Evolutionary conservation across 176 grass and related monocot genomes (phyloP).

Genomic region (Oryza glumipatula): DNA sequence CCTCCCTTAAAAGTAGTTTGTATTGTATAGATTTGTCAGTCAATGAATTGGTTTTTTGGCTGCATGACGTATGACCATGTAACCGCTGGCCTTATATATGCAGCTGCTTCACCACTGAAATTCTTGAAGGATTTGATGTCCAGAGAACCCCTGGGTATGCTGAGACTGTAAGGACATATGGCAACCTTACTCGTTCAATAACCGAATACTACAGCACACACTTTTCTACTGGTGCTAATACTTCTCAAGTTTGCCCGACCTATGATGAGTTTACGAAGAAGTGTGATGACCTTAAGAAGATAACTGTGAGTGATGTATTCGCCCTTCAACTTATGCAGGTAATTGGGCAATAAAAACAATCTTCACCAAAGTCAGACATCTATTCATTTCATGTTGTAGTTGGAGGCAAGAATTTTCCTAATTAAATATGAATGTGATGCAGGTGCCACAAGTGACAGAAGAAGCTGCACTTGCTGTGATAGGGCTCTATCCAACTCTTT

Average conservation of each 20-base stretch:
- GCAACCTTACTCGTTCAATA: conserved; percentile 71
- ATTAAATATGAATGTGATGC: conserved; percentile 17
- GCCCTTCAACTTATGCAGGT: conserved; percentile 99
- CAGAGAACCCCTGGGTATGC: conserved; percentile 76
- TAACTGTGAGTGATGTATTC: conserved; percentile 78
- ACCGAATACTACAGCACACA: conserved; percentile 58
- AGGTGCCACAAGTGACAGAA: conserved; percentile 91
- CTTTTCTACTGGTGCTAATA: conserved; percentile 44
- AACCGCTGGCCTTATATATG: conserved; percentile 43
- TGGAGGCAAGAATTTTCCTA: not conserved
- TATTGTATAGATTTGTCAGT: not conserved
- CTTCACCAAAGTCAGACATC: not conserved
- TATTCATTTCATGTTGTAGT: conserved; percentile 17
- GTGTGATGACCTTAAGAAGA: conserved; percentile 70
- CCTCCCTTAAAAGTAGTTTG: conserved; percentile 5
- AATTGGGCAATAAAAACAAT: conserved; percentile 9
- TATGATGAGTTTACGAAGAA: conserved; percentile 67
- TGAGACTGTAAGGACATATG: conserved; percentile 68
- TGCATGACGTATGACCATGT: not conserved
- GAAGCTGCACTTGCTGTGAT: conserved; percentile 67
- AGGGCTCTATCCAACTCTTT: conserved; percentile 60
- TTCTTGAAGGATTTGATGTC: conserved; percentile 89
- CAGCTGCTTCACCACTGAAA: conserved; percentile 93
- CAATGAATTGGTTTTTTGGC: not conserved
- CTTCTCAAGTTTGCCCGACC: conserved; percentile 54